phyloP scores from a whole-genome alignment of 257 asterid species.

The Nemophila menziesii region DNA sequence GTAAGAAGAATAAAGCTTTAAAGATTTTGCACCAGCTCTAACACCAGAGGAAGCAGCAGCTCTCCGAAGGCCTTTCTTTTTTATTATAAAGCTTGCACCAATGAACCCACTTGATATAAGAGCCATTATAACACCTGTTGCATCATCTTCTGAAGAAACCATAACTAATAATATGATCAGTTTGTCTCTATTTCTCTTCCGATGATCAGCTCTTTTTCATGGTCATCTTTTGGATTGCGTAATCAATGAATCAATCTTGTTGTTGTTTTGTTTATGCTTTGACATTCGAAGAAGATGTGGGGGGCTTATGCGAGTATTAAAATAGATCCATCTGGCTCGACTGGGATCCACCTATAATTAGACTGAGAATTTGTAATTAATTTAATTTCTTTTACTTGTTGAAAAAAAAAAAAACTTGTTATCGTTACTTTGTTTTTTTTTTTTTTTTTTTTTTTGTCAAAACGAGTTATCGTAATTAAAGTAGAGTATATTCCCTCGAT shows the following conservation, averaged over 20 bases:
- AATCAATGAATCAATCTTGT: background rate
- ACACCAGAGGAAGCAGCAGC: slow-evolving; percentile 78
- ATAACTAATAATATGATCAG: background rate
- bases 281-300: background rate
- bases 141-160: slow-evolving; percentile 39
- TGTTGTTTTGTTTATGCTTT: no score
- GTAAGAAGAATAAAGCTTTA: slow-evolving; percentile 1
- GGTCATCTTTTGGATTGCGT: background rate
- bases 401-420: background rate
- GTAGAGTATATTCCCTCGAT: no score
- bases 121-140: slow-evolving; percentile 58
- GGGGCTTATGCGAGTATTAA: background rate
- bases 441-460: no score
- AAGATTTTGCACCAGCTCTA: slow-evolving; percentile 45
- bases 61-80: slow-evolving; percentile 68
- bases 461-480: no score
- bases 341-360: background rate
- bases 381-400: no score
- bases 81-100: slow-evolving; percentile 72
- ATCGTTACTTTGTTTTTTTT: background rate
- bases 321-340: background rate
- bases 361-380: no score
- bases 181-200: background rate
- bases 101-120: slow-evolving; percentile 57
- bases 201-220: no score